Evolutionary conservation across 179 eudicot genomes (phyloP).

Genomic region (Spinacia oleracea): DNA sequence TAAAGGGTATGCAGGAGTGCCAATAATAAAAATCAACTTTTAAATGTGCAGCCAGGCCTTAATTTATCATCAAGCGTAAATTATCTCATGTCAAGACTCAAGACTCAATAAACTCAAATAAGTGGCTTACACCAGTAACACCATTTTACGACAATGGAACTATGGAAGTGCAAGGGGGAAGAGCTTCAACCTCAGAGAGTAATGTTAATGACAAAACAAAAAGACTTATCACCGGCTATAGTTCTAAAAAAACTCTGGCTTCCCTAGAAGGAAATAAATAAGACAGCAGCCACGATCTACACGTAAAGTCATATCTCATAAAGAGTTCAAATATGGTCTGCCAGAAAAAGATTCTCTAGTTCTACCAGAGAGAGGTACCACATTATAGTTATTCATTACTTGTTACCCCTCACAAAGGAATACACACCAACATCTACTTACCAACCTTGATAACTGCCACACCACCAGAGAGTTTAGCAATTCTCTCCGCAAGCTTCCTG

Average conservation of each 20-base stretch:
- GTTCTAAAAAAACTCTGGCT: too few relatives aligned
- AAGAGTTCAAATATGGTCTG: neutral
- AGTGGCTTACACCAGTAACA: too few relatives aligned
- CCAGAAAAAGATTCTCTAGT: too few relatives aligned
- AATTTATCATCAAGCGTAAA: neutral
- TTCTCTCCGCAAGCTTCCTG: constrained; percentile 71
- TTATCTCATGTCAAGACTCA: too few relatives aligned
- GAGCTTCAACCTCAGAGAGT: too few relatives aligned
- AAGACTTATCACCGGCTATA: too few relatives aligned
- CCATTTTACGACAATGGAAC: neutral
- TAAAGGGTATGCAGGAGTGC: neutral
- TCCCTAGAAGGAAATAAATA: too few relatives aligned
- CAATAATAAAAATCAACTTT: neutral
- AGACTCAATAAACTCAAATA: too few relatives aligned
- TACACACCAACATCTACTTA: constrained; percentile 4
- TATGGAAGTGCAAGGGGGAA: neutral
- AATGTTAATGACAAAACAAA: too few relatives aligned
- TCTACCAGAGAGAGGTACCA: too few relatives aligned
- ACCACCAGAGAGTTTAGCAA: constrained; percentile 93
- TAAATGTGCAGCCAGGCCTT: neutral
- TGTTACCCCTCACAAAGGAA: neutral
- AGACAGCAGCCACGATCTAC: too few relatives aligned
- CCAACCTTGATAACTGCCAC: constrained; percentile 83
- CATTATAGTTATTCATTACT: neutral
- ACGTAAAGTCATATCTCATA: neutral